Base-by-base conservation (phyloP, 176 grass and related monocot genomes). In the Elymus sibiricus region DNA sequence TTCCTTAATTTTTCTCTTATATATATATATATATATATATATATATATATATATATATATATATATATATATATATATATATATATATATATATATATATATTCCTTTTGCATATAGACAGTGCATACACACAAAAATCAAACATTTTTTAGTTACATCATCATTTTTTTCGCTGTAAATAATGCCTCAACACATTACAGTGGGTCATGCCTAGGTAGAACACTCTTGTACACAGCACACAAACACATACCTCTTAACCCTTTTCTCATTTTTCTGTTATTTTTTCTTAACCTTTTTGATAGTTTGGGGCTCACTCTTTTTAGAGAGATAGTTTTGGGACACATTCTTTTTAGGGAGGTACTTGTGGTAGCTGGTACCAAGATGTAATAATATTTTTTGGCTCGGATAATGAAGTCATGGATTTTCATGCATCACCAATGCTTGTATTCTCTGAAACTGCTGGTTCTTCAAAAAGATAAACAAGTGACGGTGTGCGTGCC, bases 91-190 rank as follows among this genome's bases (percentile, higher is more conserved):
- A n/a, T n/a, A n/a, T n/a, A n/a, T 74, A 49, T 46, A 44, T 4
- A 44, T 73, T 73, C 38, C 6, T 73, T 74, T 40, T 74, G 71
- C 71, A 74, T 74, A 74, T 74, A 73, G 70, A 44, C 11, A 43
- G 38, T 44, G 31, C 29, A 43, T 40, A 74, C 44, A 72, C 26
- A 74, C 70, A 46, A 40, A 74, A 73, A 73, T 4, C 39, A 73
- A 73, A 73, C 39, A 73, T 73, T 2, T 40, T 70, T 73, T 46
- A 25, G 39, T 46, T 46, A 16, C 70, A 24, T 16, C 26, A 42
- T 72, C 39, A 71, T n/a, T 74, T 74, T 46, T 15, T 46, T 16
- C n/a, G 25, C 46, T 46, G 39, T 74, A 74, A 74, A 74, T 74
- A 74, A 74, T 73, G 22, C 42, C 70, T 73, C 39, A 26, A 27